phyloP scores from a whole-genome alignment of 371 early-diverging fungal species.

The Mortierella sp. region DNA sequence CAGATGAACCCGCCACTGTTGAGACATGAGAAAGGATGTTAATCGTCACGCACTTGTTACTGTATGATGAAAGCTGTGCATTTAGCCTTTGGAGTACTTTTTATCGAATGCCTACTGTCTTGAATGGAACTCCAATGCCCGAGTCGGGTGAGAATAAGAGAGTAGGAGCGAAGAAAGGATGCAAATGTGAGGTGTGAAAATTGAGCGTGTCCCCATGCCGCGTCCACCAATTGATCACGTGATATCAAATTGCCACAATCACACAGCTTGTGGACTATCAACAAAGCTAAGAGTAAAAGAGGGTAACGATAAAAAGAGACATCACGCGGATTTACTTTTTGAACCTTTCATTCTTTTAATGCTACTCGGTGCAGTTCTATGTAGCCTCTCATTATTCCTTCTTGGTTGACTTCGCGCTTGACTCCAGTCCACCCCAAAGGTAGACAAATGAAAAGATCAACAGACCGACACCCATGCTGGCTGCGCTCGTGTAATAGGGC shows the following conservation, averaged over 20 bases:
- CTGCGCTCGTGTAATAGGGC: constrained; percentile 93
- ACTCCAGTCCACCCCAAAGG: constrained; percentile 66
- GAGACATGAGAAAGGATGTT: neutral
- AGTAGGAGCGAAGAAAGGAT: too few species aligned
- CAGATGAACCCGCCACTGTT: constrained; percentile 35
- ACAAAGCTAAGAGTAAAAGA: too few species aligned
- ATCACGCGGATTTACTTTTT: neutral
- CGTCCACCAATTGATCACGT: too few species aligned
- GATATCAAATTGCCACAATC: too few species aligned
- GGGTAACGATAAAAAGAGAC: too few species aligned
- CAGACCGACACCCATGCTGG: constrained; percentile 88
- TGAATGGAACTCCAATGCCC: neutral
- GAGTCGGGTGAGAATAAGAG: neutral
- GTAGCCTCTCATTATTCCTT: constrained; percentile 29
- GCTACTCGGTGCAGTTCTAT: too few species aligned
- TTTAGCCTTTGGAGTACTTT: neutral
- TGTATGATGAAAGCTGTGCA: neutral
- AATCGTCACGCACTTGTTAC: neutral
- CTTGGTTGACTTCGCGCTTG: constrained; percentile 50
- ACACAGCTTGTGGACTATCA: too few species aligned
- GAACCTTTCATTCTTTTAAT: neutral
- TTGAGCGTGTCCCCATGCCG: too few species aligned
- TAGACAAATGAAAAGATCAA: constrained; percentile 85
- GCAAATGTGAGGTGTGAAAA: too few species aligned
- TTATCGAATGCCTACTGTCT: neutral